Percentiles rank a stretch among this genome's conserved stretches.
phyloP scores from a whole-genome alignment of 176 grass and related monocot genomes.

The Triticum aestivum region IWGSC_CS_RefSeq_v2.1 NC_057808.1:520101161-520101660 shows the following conservation, averaged over 20 bases:
- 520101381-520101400: neutral
- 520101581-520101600: too few relatives aligned
- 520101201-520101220: constrained; percentile 2
- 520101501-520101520: neutral
- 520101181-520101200: constrained; percentile 28
- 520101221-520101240: constrained; percentile 44
- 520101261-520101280: neutral
- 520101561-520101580: too few relatives aligned
- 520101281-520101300: neutral
- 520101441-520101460: neutral
- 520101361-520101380: constrained; percentile 6
- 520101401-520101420: neutral
- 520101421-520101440: neutral
- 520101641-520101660: too few relatives aligned
- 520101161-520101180: constrained; percentile 7
- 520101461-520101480: neutral
- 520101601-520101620: too few relatives aligned
- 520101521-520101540: too few relatives aligned
- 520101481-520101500: neutral
- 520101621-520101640: too few relatives aligned
- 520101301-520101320: constrained; percentile 8
- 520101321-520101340: neutral
- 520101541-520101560: too few relatives aligned
- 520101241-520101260: neutral
- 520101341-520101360: neutral